Evolutionary conservation across 352 stramenopile genomes (phyloP), one percentile per base, ranked within the genome.

Genomic region (Pythium diclinum): DNA sequence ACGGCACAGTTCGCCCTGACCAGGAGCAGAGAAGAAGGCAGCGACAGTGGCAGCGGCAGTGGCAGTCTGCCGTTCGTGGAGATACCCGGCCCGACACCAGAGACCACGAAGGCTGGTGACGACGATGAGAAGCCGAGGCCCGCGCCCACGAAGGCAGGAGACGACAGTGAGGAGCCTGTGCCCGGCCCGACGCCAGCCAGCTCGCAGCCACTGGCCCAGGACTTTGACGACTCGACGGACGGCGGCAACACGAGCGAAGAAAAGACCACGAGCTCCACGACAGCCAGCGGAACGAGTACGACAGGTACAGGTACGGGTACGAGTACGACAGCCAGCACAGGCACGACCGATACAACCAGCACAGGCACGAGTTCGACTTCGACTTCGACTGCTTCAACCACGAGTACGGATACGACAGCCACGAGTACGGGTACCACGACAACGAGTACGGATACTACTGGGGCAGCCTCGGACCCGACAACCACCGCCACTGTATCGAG

Each of bases 401-500:
- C 56, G 25, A 65, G 46, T 9, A 48, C 58, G n/a, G 40, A 16
- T 7, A 47, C 40, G 4, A 46, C 38, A 3, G 4, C 30, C 33
- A 61, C 48, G 21, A 48, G 34, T 8, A 46, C 61, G 6, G 42
- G 25, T 48, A 53, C 61, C 0, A 56, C 47, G 0, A 61, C 21
- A 11, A 36, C 61, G 10, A 46, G 33, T 6, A 38, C 61, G 6
- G 36, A 19, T 51, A 52, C 61, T 0, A 56, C 47, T 0, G 63
- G 28, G n/a, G n/a, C n/a, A 11, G 32, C 61, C 7, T 40, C 25
- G 11, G 30, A 9, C 23, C 28, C 19, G 13, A 21, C 42, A 5
- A 49, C 17, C 3, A 47, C 10, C 40, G 38, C 3, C 14, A 16
- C 11, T 30, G 17, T 33, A 11, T 21, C 62, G 9, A 81, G 63